Evolutionary conservation across 2,329 filamentous ascomycete species (phyloP), one percentile per base, ranked within the genome.

Genomic region (Calonectria pteridis): DNA sequence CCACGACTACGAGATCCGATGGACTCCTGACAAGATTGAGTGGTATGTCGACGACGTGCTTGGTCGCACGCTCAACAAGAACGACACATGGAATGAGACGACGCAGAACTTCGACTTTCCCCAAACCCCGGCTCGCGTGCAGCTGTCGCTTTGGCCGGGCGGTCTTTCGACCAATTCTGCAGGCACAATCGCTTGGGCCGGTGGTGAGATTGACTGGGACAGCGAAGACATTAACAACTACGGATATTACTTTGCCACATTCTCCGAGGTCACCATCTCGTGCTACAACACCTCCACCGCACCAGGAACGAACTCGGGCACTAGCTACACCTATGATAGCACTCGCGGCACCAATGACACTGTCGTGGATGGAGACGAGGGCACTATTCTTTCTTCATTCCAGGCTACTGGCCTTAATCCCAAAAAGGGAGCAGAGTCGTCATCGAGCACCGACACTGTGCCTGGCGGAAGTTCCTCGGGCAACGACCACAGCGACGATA

Each of bases 121-220:
- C 6, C 97, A 98, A 86, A 97, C 95, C 0, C 97, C 97, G 6
- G 87, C 96, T 20, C 94, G 96, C 78, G 91, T 99, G 67, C 95
- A 98, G 88, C 90, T 99, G 65, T 98, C 97, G n/a, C 92, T 99
- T 81, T 99, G 97, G 97, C 97, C 97, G 43, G 97, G 95, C 80
- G 97, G 97, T 82, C 91, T 94, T 62, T 86, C 91, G 10, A 90
- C 89, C 81, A 98, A 98, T 84, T 94, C 91, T 49, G 82, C 94
- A 82, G 97, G 97, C 70, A 98, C 97, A 37, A 91, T 98, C 77
- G 89, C 93, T 67, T 99, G 97, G 97, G 95, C 96, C 23, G 97
- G 97, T 81, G 97, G 97, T 79, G 86, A 91, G 66, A 96, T 99
- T 77, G 90, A 98, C 88, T 99, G 97, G 96, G 73, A 84, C 37